Conservation (phyloP, 148 eudicot species). For the Linanthus parryae region DNA sequence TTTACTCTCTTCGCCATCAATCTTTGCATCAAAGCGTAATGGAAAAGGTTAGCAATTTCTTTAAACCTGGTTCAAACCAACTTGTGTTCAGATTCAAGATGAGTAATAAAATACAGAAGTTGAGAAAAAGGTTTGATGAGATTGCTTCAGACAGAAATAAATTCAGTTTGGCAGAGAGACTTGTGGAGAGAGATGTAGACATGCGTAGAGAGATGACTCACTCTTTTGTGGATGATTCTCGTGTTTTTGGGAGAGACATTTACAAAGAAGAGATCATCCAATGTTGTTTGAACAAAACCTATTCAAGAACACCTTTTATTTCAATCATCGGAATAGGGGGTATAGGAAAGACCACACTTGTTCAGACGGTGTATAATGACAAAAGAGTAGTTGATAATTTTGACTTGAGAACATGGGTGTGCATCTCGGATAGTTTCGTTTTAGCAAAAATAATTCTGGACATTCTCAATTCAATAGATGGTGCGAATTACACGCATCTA, state of each 20-base stretch:
- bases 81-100: not conserved
- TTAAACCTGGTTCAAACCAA: not conserved
- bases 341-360: no score
- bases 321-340: constrained; percentile 23
- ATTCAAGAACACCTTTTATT: no score
- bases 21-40: not conserved
- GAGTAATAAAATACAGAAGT: not conserved
- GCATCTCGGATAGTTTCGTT: constrained; percentile 14
- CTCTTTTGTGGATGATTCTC: not conserved
- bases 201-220: not conserved
- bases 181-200: not conserved
- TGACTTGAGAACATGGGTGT: constrained; percentile 29
- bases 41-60: not conserved
- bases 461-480: not conserved
- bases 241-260: not conserved
- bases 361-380: no score
- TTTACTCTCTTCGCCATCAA: not conserved
- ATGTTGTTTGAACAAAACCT: not conserved
- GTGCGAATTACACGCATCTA: constrained; percentile 1
- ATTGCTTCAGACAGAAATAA: not conserved
- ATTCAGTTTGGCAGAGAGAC: not conserved
- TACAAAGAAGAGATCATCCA: not conserved
- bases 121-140: not conserved
- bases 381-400: no score
- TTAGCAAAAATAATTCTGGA: constrained; percentile 1